Percentiles rank a stretch among this genome's conserved stretches.
Evolutionary conservation across 148 eudicot species (phyloP).

Genomic region (Polygonum aviculare): DNA sequence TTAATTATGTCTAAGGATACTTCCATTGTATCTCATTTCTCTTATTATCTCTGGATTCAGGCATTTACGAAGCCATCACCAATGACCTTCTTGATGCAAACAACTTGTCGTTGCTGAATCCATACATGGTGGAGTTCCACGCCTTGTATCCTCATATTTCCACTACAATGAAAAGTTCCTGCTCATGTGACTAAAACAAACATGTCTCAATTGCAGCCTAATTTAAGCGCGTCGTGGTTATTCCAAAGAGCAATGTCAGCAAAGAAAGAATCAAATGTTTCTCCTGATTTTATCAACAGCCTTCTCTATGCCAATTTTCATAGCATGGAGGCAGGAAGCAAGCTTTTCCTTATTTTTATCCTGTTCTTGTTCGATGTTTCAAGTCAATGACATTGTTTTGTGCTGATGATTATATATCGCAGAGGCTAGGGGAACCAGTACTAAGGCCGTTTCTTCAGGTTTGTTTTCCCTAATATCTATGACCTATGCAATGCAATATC

Average conservation of each 20-base stretch:
- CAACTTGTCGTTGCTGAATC: constrained; percentile 79
- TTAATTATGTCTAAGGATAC: background rate
- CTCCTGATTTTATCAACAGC: constrained; percentile 80
- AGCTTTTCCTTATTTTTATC: background rate
- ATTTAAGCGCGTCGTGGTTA: constrained; percentile 91
- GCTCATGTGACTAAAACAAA: background rate
- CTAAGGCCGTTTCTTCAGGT: constrained; percentile 99
- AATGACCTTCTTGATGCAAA: constrained; percentile 47
- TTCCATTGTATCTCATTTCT: background rate
- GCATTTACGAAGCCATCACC: constrained; percentile 64
- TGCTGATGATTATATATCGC: constrained; percentile 12
- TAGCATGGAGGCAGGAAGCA: constrained; percentile 71
- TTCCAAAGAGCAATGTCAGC: constrained; percentile 99
- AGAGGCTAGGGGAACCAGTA: constrained; percentile 95
- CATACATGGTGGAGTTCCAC: constrained; percentile 63
- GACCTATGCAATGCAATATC: no score
- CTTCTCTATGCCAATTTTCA: constrained; percentile 70
- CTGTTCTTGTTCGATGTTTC: background rate
- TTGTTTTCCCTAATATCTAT: background rate
- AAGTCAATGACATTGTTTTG: background rate
- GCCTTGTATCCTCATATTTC: background rate
- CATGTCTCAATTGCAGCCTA: constrained; percentile 50
- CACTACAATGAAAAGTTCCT: background rate
- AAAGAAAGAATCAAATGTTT: constrained; percentile 56
- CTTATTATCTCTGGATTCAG: constrained; percentile 25